These are phyloP conservation scores for Elongisporangium undulatum DNA, from an alignment of 352 stramenopile genomes.

Conservation along the genomic window DNA sequence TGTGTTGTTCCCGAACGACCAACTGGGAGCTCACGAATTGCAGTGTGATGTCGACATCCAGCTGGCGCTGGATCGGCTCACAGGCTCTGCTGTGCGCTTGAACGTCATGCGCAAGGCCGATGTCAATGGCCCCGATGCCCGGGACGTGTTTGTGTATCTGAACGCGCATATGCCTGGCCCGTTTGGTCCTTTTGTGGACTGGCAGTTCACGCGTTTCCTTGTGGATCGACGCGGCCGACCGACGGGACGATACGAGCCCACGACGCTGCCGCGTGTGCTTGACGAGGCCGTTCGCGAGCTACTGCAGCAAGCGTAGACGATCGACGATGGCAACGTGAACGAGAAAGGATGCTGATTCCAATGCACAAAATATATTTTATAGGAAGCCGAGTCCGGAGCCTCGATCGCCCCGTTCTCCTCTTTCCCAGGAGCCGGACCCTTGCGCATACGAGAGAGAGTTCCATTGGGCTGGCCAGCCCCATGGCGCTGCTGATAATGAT, in stretches of 20 bases:
- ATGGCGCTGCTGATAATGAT: background rate
- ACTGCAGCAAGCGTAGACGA: constrained; percentile 27
- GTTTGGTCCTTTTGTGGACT: constrained; percentile 78
- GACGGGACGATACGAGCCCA: constrained; percentile 68
- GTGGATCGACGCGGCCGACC: constrained; percentile 74
- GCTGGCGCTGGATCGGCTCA: constrained; percentile 54
- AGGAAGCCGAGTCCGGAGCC: background rate
- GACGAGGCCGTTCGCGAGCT: constrained; percentile 76
- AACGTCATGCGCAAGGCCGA: constrained; percentile 66
- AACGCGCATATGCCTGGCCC: constrained; percentile 64
- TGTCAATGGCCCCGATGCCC: constrained; percentile 82
- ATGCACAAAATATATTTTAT: background rate
- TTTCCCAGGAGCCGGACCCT: background rate
- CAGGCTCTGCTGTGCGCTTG: constrained; percentile 20
- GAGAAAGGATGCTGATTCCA: background rate
- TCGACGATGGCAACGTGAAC: background rate
- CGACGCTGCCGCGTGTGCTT: constrained; percentile 64
- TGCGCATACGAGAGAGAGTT: background rate
- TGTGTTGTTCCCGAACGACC: constrained; percentile 83
- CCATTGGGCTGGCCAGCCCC: background rate
- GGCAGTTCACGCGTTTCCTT: constrained; percentile 92
- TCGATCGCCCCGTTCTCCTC: background rate
- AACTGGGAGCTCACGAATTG: constrained; percentile 81
- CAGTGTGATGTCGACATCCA: constrained; percentile 49
- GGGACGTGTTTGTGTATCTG: constrained; percentile 77